These are phyloP conservation scores for Parascedosporium putredinis DNA, from an alignment of 2,329 filamentous ascomycete species.

Conservation along the genomic window DNA sequence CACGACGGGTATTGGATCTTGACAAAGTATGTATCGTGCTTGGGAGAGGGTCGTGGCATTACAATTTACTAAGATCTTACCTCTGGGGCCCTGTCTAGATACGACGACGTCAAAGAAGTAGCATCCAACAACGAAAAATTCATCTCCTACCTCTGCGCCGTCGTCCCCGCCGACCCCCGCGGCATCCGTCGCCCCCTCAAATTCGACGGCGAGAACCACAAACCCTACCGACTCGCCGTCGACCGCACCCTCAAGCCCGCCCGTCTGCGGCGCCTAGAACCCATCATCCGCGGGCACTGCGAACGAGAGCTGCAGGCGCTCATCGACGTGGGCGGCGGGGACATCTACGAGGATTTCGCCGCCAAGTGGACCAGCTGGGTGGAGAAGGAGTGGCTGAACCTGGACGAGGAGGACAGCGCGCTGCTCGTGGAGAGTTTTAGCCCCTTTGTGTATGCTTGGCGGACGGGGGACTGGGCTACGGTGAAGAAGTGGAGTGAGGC, in stretches of 20 bases:
- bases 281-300: neutral
- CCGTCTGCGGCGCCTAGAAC: neutral
- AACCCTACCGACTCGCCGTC: neutral
- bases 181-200: neutral
- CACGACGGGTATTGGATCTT: neutral
- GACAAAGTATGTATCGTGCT: neutral
- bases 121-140: neutral
- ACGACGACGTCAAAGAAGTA: neutral
- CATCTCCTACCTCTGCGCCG: neutral
- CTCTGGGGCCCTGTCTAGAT: too few relatives aligned
- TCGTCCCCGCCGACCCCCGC: neutral
- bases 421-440: neutral
- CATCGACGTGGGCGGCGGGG: neutral
- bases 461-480: neutral
- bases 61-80: too few relatives aligned
- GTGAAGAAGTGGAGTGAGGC: neutral
- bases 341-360: neutral
- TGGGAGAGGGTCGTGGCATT: too few relatives aligned
- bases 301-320: neutral
- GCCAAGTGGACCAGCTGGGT: neutral
- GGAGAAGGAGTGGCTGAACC: neutral
- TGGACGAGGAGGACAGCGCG: neutral
- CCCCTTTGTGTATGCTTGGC: neutral
- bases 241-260: neutral
- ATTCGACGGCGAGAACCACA: neutral